Conservation (phyloP, 23 red algal genomes). For the Gracilaria vermiculophylla region DNA sequence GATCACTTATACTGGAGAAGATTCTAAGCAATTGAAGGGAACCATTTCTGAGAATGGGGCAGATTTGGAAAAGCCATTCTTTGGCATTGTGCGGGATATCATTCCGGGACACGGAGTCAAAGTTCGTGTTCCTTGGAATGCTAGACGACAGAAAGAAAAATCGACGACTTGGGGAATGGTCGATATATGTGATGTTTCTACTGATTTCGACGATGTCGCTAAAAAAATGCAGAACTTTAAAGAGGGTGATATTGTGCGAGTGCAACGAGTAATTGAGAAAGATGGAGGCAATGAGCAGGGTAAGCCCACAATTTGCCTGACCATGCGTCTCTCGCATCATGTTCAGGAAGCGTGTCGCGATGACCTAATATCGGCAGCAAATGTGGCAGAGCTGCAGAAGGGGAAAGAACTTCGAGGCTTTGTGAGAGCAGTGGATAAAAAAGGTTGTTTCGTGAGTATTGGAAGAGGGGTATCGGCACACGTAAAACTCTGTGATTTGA, state of each 20-base stretch:
- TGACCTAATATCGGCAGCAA: neutral
- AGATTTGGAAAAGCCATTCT: neutral
- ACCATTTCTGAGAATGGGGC: slow-evolving; percentile 53
- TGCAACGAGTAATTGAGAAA: neutral
- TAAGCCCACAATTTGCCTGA: neutral
- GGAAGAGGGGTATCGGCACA: slow-evolving; percentile 39
- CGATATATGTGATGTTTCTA: slow-evolving; percentile 46
- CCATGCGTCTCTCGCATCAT: neutral
- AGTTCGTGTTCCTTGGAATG: slow-evolving; percentile 55
- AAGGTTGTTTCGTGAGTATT: slow-evolving; percentile 84
- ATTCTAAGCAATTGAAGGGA: neutral
- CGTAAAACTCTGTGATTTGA: slow-evolving; percentile 68
- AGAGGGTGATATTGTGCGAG: slow-evolving; percentile 44
- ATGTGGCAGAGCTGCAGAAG: neutral
- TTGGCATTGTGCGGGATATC: slow-evolving; percentile 22
- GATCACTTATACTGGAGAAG: neutral
- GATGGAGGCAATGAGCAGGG: neutral
- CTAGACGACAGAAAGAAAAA: slow-evolving; percentile 1
- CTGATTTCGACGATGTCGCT: slow-evolving; percentile 49
- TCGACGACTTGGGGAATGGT: slow-evolving; percentile 40
- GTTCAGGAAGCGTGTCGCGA: neutral
- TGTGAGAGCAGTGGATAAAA: slow-evolving; percentile 65
- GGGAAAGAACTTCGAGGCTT: slow-evolving; percentile 76
- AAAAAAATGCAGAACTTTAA: neutral
- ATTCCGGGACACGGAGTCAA: slow-evolving; percentile 39